These are phyloP conservation scores for Mortierella hygrophila DNA, from an alignment of 192 early-diverging fungal genomes.

Conservation along the genomic window DNA sequence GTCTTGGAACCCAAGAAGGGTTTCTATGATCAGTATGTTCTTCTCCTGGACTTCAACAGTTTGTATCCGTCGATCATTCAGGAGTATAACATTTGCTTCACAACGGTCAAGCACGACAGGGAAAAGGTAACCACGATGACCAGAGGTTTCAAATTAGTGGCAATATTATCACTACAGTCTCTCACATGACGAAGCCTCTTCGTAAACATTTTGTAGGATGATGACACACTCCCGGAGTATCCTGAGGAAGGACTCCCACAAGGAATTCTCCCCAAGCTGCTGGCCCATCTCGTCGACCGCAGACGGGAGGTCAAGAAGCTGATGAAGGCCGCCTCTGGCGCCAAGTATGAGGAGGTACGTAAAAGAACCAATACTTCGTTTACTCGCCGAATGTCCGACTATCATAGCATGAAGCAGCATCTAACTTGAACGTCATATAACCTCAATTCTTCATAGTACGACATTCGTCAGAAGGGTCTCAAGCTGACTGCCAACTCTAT, in stretches of 20 bases:
- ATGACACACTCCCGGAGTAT: slow-evolving; percentile 81
- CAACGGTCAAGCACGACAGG: slow-evolving; percentile 80
- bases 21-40: slow-evolving; percentile 94
- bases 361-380: neutral
- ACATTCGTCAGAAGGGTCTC: slow-evolving; percentile 94
- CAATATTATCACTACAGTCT: neutral
- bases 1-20: slow-evolving; percentile 98
- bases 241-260: slow-evolving; percentile 74
- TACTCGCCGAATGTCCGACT: neutral
- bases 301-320: slow-evolving; percentile 90
- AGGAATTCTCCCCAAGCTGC: slow-evolving; percentile 90
- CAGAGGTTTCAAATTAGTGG: neutral
- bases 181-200: neutral
- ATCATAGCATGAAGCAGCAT: neutral
- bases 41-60: slow-evolving; percentile 98
- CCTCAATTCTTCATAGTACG: slow-evolving; percentile 64
- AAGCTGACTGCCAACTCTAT: slow-evolving; percentile 99
- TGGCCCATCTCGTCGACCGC: slow-evolving; percentile 91
- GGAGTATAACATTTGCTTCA: slow-evolving; percentile 99
- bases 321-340: slow-evolving; percentile 80
- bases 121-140: slow-evolving; percentile 20
- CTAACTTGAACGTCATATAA: neutral
- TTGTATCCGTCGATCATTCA: slow-evolving; percentile 99
- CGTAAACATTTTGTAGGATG: slow-evolving; percentile 42
- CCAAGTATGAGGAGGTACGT: slow-evolving; percentile 55